Evolutionary conservation across 192 early-diverging fungal species (phyloP).

Genomic region (Geranomyces variabilis): DNA sequence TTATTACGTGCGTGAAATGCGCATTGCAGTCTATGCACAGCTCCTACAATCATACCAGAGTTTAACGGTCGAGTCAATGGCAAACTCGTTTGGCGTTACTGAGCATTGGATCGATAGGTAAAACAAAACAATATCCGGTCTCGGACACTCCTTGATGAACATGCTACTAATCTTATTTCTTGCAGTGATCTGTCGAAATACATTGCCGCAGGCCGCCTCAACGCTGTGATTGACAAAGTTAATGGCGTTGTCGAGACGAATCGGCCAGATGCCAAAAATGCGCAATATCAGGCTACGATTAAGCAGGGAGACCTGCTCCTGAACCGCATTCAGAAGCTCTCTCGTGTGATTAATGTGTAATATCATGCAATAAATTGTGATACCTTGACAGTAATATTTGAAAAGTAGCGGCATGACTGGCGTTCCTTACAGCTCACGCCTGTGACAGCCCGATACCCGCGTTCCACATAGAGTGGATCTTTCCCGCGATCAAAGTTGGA

Average conservation of each 20-base stretch:
- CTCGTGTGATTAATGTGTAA: slow-evolving; percentile 64
- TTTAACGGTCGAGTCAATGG: slow-evolving; percentile 95
- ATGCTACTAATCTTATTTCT: not conserved
- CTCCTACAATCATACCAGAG: slow-evolving; percentile 93
- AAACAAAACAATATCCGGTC: slow-evolving; percentile 29
- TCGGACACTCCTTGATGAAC: not conserved
- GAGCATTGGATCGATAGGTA: slow-evolving; percentile 93
- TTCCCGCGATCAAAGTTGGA: no score
- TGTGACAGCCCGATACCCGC: no score
- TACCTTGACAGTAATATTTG: no score
- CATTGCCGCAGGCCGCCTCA: slow-evolving; percentile 93
- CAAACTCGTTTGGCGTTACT: slow-evolving; percentile 92
- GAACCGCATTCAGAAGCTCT: slow-evolving; percentile 95
- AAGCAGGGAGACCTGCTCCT: slow-evolving; percentile 96
- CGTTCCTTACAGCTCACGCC: no score
- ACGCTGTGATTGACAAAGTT: slow-evolving; percentile 99
- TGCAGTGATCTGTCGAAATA: slow-evolving; percentile 88
- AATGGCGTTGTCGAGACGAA: slow-evolving; percentile 97
- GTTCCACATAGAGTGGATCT: no score
- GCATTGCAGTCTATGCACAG: slow-evolving; percentile 95
- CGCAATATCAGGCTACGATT: slow-evolving; percentile 94
- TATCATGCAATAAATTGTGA: no score
- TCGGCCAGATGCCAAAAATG: slow-evolving; percentile 97
- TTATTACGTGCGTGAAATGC: slow-evolving; percentile 98
- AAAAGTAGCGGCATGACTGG: no score